phyloP scores from a whole-genome alignment of 2,329 filamentous ascomycete genomes.

The Botrytis paeoniae region DNA sequence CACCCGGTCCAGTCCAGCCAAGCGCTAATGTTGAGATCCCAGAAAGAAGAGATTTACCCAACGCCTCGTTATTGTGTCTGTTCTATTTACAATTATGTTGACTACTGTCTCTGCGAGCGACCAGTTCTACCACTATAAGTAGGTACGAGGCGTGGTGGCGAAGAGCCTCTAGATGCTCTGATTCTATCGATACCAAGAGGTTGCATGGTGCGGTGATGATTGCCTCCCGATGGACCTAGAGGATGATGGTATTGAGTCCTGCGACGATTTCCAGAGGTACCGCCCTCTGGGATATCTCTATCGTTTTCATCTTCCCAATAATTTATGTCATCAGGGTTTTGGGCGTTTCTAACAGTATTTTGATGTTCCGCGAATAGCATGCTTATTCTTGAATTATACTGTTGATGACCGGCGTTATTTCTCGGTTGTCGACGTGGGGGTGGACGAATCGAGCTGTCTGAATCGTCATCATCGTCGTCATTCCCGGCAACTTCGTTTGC shows the following conservation, averaged over 20 bases:
- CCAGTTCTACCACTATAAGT: slow-evolving; percentile 26
- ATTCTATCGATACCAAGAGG: slow-evolving; percentile 28
- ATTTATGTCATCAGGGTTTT: slow-evolving; percentile 7
- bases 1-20: neutral
- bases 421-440: slow-evolving; percentile 27
- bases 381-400: slow-evolving; percentile 36
- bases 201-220: slow-evolving; percentile 18
- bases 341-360: slow-evolving; percentile 19
- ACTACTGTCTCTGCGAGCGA: slow-evolving; percentile 29
- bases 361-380: slow-evolving; percentile 37
- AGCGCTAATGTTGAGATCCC: slow-evolving; percentile 14
- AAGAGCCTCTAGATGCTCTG: slow-evolving; percentile 32
- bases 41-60: slow-evolving; percentile 10
- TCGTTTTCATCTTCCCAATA: slow-evolving; percentile 10
- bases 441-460: slow-evolving; percentile 32
- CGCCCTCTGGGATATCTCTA: slow-evolving; percentile 14
- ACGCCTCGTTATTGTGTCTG: slow-evolving; percentile 12
- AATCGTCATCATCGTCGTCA: slow-evolving; percentile 33
- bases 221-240: slow-evolving; percentile 6
- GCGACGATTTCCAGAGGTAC: slow-evolving; percentile 13
- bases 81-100: slow-evolving; percentile 4
- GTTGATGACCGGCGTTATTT: slow-evolving; percentile 25
- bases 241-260: slow-evolving; percentile 5
- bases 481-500: slow-evolving; percentile 31
- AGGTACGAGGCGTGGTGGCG: slow-evolving; percentile 29